Conservation (phyloP, 441 rosid species). For the Euphorbia schlechtendalii region DNA sequence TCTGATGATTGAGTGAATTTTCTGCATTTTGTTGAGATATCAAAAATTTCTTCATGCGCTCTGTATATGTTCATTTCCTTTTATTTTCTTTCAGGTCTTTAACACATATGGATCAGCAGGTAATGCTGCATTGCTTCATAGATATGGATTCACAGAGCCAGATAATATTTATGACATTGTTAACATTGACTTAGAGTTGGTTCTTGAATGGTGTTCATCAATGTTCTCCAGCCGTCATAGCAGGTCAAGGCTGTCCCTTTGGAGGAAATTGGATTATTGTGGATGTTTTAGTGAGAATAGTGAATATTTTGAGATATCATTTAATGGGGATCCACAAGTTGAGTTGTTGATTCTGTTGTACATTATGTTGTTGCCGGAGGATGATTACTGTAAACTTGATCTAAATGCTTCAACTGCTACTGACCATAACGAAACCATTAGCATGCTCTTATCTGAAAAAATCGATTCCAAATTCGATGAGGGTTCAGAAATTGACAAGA, state of each 20-base stretch:
- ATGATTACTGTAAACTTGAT: slow-evolving; percentile 41
- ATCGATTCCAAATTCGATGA: slow-evolving; percentile 22
- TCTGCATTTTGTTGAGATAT: background rate
- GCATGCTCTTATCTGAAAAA: slow-evolving; percentile 32
- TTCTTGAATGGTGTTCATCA: slow-evolving; percentile 56
- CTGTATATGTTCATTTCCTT: background rate
- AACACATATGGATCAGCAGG: slow-evolving; percentile 83
- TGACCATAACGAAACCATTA: slow-evolving; percentile 20
- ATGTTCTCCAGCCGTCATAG: slow-evolving; percentile 50
- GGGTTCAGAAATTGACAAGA: slow-evolving; percentile 32
- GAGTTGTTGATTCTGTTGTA: slow-evolving; percentile 60
- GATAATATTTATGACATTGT: slow-evolving; percentile 65
- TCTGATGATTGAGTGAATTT: background rate
- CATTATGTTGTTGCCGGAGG: slow-evolving; percentile 51
- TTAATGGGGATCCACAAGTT: slow-evolving; percentile 64
- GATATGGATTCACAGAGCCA: slow-evolving; percentile 83
- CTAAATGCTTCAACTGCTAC: slow-evolving; percentile 33
- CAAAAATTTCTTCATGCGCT: background rate
- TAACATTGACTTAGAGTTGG: slow-evolving; percentile 78
- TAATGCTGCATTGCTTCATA: slow-evolving; percentile 88
- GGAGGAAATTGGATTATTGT: slow-evolving; percentile 57
- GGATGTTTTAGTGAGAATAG: slow-evolving; percentile 60
- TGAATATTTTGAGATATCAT: slow-evolving; percentile 76
- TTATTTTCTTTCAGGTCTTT: slow-evolving; percentile 43
- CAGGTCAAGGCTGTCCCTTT: slow-evolving; percentile 61